Conservation (phyloP, 345 rosid species). For the sweet orange (Citrus sinensis) region DNA sequence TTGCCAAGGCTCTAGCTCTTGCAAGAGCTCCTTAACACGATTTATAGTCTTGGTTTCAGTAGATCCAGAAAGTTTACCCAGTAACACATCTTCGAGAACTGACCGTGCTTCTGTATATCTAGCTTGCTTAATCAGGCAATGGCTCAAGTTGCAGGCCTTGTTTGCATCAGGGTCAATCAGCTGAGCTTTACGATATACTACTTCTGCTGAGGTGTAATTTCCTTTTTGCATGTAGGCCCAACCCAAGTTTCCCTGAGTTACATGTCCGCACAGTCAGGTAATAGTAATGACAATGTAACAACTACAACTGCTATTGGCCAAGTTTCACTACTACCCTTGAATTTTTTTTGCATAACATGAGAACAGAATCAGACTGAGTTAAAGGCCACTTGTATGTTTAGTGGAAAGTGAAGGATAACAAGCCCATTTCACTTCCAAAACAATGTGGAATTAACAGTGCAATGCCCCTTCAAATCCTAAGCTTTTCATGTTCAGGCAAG, state of each 20-base stretch:
- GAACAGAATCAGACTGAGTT: too few relatives aligned
- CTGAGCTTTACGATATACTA: conserved; percentile 70
- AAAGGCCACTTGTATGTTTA: not conserved
- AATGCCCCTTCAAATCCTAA: not conserved
- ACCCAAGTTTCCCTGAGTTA: conserved; percentile 77
- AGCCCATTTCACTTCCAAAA: not conserved
- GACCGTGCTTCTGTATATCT: conserved; percentile 45
- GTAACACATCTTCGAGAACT: conserved; percentile 42
- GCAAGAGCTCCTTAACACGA: conserved; percentile 48
- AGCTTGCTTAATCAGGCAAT: conserved; percentile 71
- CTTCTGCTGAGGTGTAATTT: conserved; percentile 69
- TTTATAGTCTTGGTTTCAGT: conserved; percentile 45
- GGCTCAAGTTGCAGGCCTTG: conserved; percentile 81
- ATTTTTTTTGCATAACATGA: not conserved
- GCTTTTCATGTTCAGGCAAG: not conserved
- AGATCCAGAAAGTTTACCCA: conserved; percentile 42
- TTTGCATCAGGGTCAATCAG: conserved; percentile 79
- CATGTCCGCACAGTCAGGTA: not conserved
- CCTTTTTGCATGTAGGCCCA: conserved; percentile 94
- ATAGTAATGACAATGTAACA: not conserved
- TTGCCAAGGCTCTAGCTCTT: conserved; percentile 29
- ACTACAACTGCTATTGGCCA: not conserved
- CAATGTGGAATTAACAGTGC: not conserved
- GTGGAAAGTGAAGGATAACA: not conserved
- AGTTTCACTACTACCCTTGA: not conserved